A percentile compares a stretch with the other conserved stretches of the same genome.
phyloP scores from a whole-genome alignment of 345 rosid genomes.

The Acer negundo region DNA sequence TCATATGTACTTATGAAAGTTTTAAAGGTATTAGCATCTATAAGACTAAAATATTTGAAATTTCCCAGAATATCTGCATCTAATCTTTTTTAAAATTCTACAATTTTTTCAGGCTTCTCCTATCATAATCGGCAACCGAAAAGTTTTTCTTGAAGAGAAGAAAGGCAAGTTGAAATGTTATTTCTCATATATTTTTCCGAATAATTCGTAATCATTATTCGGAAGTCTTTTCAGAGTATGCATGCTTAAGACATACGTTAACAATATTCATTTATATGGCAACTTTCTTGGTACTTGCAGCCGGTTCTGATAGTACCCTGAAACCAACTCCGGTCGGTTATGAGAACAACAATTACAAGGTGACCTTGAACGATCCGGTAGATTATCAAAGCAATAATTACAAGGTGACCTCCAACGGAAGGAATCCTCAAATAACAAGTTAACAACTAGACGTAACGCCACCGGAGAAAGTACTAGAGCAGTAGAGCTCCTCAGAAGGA shows the following conservation, averaged over 20 bases:
- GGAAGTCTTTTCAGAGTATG: no score
- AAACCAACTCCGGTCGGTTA: not conserved
- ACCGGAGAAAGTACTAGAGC: not conserved
- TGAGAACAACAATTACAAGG: not conserved
- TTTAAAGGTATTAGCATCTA: no score
- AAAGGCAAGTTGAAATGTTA: constrained; percentile 45
- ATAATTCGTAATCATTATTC: no score
- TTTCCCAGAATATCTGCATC: not conserved
- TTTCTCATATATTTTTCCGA: not conserved
- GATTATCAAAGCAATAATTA: not conserved
- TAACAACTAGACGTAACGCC: not conserved
- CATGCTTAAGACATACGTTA: not conserved
- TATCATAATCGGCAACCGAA: constrained; percentile 52
- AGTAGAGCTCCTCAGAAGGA: not conserved
- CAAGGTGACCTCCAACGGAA: not conserved
- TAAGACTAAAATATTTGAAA: no score
- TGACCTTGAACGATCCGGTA: not conserved
- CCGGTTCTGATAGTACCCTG: not conserved
- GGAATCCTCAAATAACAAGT: not conserved
- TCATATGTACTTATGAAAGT: no score
- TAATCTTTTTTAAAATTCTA: not conserved
- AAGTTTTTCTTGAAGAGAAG: constrained; percentile 68
- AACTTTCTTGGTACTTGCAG: not conserved
- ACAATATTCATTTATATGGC: no score
- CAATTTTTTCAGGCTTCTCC: constrained; percentile 46